Base-by-base conservation (phyloP, 352 stramenopile species). In the Pythium dissotocum region DNA sequence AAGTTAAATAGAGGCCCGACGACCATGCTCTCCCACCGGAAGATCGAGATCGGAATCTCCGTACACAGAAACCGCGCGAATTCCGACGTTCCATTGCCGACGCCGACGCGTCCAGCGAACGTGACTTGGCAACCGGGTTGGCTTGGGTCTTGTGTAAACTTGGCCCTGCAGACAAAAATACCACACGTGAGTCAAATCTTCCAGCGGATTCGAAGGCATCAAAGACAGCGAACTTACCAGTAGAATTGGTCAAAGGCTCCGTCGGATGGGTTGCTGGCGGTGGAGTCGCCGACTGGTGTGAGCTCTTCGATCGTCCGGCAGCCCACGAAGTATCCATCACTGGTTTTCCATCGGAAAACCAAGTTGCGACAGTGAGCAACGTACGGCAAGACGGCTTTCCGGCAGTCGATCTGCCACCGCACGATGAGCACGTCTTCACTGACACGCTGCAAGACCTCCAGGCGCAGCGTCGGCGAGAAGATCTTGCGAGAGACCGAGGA, bases 221-320 rank as follows among this genome's bases (percentile, higher is more conserved):
- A 24, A 42, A 59, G 32, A 16, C 16, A 59, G 53, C 21, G 7
- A 54, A 74, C 64, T 49, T 56, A 77, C 70, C 70, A 77, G 56
- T 73, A 77, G 53, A 77, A 77, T n/a, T 77, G 70, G 36, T 73
- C 65, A 44, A 71, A 75, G 8, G 69, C 63, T 12, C 55, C 58
- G 44, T 68, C 57, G 7, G 70, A 67, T 28, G 64, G 64, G 44
- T 71, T 65, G 32, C 49, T 69, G 24, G 46, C 38, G 24, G 35
- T 26, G 6, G 53, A 6, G 10, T 28, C 52, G 7, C 62, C 58
- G 13, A 55, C 24, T 3, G 60, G 55, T 24, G 58, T 49, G 5
- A 66, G 36, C 38, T 71, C 70, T 33, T 76, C 61, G 51, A 77
- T 72, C 1, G 65, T 77, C 1, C 70, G 70, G 53, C 70, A 77